Conservation (phyloP, 768 basidiomycete genomes). For the Ramaria rubella region DNA sequence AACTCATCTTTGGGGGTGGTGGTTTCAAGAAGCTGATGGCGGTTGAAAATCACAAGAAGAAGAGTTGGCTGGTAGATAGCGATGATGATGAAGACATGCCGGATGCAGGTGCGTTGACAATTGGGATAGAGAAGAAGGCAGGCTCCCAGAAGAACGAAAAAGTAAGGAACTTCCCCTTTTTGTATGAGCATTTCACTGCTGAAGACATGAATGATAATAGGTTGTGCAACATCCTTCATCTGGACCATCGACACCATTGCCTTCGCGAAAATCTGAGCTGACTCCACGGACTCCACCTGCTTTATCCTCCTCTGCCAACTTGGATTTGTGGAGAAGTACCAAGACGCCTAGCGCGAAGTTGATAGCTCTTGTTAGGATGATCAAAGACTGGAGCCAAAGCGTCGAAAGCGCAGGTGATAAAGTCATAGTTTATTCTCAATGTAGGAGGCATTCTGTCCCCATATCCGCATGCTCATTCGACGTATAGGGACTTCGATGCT, state of each 20-base stretch:
- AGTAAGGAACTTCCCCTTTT: background rate
- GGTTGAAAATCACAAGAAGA: background rate
- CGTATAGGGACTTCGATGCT: conserved; percentile 9
- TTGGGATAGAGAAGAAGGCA: background rate
- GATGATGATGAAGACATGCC: conserved; percentile 8
- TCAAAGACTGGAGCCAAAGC: conserved; percentile 48
- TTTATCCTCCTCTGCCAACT: background rate
- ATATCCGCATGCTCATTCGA: too few species aligned
- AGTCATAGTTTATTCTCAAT: conserved; percentile 66
- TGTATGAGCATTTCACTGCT: background rate
- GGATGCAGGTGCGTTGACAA: background rate
- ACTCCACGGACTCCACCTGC: background rate
- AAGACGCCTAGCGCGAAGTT: conserved; percentile 55
- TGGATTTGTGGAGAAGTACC: conserved; percentile 1
- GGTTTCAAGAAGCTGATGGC: background rate
- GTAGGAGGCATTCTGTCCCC: conserved; percentile 29
- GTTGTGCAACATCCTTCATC: background rate
- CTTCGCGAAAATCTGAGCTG: background rate
- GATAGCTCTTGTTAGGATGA: conserved; percentile 44
- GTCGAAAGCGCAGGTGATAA: conserved; percentile 46
- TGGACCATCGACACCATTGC: background rate
- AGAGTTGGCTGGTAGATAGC: background rate
- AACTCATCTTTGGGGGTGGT: conserved; percentile 30
- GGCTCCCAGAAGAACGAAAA: background rate
- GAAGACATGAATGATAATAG: background rate